Percentiles rank a stretch among this genome's conserved stretches.
These are phyloP conservation scores for Skeletonema tropicum DNA, from an alignment of 108 stramenopile species.

Conservation along the genomic window DNA sequence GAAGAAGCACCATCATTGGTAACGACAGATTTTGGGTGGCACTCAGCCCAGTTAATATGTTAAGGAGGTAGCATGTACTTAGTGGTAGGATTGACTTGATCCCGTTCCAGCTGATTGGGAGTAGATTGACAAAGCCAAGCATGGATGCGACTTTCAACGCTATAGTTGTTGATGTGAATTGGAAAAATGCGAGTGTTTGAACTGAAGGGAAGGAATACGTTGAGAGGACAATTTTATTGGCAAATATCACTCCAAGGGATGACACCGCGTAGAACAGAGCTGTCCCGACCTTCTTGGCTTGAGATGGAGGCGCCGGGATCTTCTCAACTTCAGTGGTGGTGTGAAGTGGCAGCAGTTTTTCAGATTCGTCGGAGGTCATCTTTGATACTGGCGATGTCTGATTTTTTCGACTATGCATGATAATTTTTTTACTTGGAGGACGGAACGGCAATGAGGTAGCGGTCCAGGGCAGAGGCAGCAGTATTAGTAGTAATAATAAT, in stretches of 20 bases:
- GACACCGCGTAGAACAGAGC: slow-evolving; percentile 51
- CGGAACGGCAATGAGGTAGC: too few species aligned
- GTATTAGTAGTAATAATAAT: too few species aligned
- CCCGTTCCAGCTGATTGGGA: slow-evolving; percentile 28
- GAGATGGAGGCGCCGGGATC: slow-evolving; percentile 24
- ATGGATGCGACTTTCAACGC: slow-evolving; percentile 30
- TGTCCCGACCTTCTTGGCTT: slow-evolving; percentile 41
- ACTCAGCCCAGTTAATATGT: slow-evolving; percentile 67
- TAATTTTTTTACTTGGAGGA: background rate
- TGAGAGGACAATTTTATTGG: slow-evolving; percentile 54
- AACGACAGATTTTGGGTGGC: slow-evolving; percentile 62
- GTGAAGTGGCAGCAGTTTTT: slow-evolving; percentile 22
- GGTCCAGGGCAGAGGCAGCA: too few species aligned
- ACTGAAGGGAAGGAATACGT: slow-evolving; percentile 47
- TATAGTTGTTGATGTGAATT: slow-evolving; percentile 53
- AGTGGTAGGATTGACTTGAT: slow-evolving; percentile 53
- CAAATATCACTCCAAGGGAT: slow-evolving; percentile 49
- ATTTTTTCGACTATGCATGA: background rate
- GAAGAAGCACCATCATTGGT: slow-evolving; percentile 78
- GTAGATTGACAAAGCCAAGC: slow-evolving; percentile 42
- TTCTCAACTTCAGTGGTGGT: background rate
- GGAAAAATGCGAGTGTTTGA: slow-evolving; percentile 45
- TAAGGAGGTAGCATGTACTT: slow-evolving; percentile 63
- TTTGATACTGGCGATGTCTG: background rate
- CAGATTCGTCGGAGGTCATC: background rate